Evolutionary conservation across 139 green algal species (phyloP), one percentile per base, ranked within the genome.

Genomic region (Diplosphaera chodatii): DNA sequence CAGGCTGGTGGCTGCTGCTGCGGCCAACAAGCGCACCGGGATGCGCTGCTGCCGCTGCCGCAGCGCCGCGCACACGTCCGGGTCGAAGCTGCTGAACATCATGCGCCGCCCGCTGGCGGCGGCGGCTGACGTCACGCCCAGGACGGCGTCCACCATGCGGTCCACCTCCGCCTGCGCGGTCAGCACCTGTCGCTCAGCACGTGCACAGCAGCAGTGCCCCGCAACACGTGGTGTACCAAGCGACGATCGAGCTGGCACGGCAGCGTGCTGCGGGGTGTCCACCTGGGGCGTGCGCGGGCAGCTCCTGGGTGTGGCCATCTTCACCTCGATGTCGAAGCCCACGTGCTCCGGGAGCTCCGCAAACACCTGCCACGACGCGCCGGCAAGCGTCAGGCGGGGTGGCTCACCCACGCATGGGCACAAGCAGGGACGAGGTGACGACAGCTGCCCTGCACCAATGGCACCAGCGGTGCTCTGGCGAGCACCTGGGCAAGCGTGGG

Each of bases 271-370:
- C 37, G 10, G 16, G 25, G 22, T 59, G 16, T 3, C 3, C 48
- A 8, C 74, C 81, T 1, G 68, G 3, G 1, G 79, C 72, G 3
- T 87, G 92, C n/a, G 70, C 55, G 23, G 69, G 67, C 31, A 90
- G 25, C 27, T 85, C 63, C 82, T 66, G 4, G 84, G 75, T 0
- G 87, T 88, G 4, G 81, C 75, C 86, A 96, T 92, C 80, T 97
- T 97, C 27, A 97, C 75, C 78, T 97, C 91, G 18, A 96, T 83
- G 80, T 96, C 88, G 71, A 96, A 91, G 10, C 80, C 86, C 1
- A 96, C 75, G 23, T 77, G 13, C 1, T 70, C 55, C 5, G 89
- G 86, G 59, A 94, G 65, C 29, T 23, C 68, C 1, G 34, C 37
- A 62, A 94, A 88, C 5, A 94, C 77, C 70, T 91, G 70, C 62